Evolutionary conservation across 495 filamentous ascomycete species (phyloP), one percentile per base, ranked within the genome.

Genomic region (Aspergillus saccharolyticus): DNA sequence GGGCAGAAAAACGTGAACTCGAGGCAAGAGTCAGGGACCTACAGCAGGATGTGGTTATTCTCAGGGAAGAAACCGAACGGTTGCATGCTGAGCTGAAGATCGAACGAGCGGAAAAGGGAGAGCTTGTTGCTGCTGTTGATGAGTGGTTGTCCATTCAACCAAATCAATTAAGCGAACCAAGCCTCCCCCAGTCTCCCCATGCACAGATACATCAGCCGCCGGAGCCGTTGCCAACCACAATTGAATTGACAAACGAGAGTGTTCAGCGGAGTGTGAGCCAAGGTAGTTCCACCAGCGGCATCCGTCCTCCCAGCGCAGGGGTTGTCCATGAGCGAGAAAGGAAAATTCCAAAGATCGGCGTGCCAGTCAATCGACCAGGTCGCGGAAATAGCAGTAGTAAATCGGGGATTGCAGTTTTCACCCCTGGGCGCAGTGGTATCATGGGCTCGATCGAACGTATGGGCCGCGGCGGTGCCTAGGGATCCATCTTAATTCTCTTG

Each of bases 61-160:
- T 94, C 30, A 83, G 85, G 65, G 70, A 74, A 0, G 84, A 90
- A 52, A 86, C 89, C 54, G 79, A 80, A 8, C 78, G 82, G 14
- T 74, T 96, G 6, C 74, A 84, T 19, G 64, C 72, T 19, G 78
- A 90, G 25, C 65, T 82, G 17, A 85, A 94, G 66, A 76, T 81
- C 28, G 95, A 97, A 71, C 80, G 93, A 3, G 80, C 88, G 19
- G 94, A 98, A 74, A 98, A 96, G 72, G 91, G 91, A 39, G 91
- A 96, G 63, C 78, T 98, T 45, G 91, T 98, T n/a, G 82, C 84
- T 47, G 85, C 91, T 0, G 91, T 94, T 1, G 94, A 97, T 65
- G 91, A 97, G 83, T 97, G 85, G 88, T 85, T 85, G 63, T 70
- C 75, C 18, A 77, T 84, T 54, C 78, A 81, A 58, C 74, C 76